Conservation (phyloP, 2,329 filamentous ascomycete genomes). For the Plenodomus lindquistii region DNA sequence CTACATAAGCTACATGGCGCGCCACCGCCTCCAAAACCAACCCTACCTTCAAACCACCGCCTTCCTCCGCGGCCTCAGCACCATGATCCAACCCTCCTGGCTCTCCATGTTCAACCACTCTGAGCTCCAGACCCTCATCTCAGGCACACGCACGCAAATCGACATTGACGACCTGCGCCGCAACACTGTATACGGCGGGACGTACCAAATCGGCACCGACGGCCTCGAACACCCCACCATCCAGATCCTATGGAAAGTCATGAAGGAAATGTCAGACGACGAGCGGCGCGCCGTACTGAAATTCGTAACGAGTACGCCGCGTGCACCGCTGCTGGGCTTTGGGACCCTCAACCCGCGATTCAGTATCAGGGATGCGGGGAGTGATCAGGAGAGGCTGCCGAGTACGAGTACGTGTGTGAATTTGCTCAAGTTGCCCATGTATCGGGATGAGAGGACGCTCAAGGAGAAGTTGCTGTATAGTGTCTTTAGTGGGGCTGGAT, state of each 20-base stretch:
- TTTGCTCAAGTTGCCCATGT: slow-evolving; percentile 86
- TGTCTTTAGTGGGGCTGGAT: slow-evolving; percentile 85
- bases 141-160: slow-evolving; percentile 83
- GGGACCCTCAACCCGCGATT: slow-evolving; percentile 82
- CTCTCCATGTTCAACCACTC: slow-evolving; percentile 98
- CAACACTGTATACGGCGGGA: slow-evolving; percentile 84
- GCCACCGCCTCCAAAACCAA: slow-evolving; percentile 82
- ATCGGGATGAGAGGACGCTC: slow-evolving; percentile 66
- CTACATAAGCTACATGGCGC: slow-evolving; percentile 92
- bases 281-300: slow-evolving; percentile 87
- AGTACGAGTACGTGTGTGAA: slow-evolving; percentile 98
- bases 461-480: slow-evolving; percentile 86
- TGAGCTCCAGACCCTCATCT: slow-evolving; percentile 90
- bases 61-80: slow-evolving; percentile 82
- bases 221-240: slow-evolving; percentile 83
- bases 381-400: slow-evolving; percentile 76
- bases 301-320: slow-evolving; percentile 91
- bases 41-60: slow-evolving; percentile 80
- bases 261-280: slow-evolving; percentile 73
- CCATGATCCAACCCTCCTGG: slow-evolving; percentile 91
- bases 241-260: slow-evolving; percentile 87
- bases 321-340: slow-evolving; percentile 88
- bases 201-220: slow-evolving; percentile 90
- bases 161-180: slow-evolving; percentile 82
- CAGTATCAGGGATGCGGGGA: slow-evolving; percentile 82